phyloP scores from a whole-genome alignment of 352 stramenopile genomes.

The Phytophthora cryptogea region DNA sequence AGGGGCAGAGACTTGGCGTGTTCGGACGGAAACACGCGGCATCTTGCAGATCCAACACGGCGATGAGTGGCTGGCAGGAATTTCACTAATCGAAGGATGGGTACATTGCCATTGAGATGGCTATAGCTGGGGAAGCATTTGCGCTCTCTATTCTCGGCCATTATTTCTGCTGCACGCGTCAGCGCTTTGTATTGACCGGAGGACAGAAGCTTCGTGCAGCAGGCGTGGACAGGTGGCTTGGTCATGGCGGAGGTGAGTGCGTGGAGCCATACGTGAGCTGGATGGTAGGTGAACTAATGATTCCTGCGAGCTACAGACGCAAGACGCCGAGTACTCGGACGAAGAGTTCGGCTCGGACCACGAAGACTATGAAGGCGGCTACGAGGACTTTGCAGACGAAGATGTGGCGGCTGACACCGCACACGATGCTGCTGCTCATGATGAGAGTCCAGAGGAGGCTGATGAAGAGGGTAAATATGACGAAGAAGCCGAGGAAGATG shows the following conservation, averaged over 20 bases:
- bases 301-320: background rate
- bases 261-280: background rate
- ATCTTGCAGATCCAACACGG: background rate
- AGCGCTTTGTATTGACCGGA: background rate
- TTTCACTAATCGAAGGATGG: background rate
- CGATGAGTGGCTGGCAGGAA: background rate
- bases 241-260: conserved; percentile 18
- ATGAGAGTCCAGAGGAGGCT: background rate
- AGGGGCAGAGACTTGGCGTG: background rate
- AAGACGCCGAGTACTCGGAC: conserved; percentile 51
- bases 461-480: conserved; percentile 19
- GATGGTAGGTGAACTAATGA: background rate
- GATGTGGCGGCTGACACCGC: background rate
- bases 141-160: background rate
- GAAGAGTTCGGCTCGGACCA: conserved; percentile 51
- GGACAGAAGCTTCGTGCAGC: background rate
- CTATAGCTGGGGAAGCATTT: background rate
- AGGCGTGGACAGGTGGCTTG: background rate
- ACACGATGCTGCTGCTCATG: background rate
- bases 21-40: background rate
- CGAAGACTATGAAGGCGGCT: conserved; percentile 16
- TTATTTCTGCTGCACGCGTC: background rate
- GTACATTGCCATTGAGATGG: background rate
- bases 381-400: conserved; percentile 32
- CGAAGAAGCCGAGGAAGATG: conserved; percentile 24